Evolutionary conservation across 768 basidiomycete species (phyloP), one percentile per base, ranked within the genome.

Genomic region (Obba rivulosa): DNA sequence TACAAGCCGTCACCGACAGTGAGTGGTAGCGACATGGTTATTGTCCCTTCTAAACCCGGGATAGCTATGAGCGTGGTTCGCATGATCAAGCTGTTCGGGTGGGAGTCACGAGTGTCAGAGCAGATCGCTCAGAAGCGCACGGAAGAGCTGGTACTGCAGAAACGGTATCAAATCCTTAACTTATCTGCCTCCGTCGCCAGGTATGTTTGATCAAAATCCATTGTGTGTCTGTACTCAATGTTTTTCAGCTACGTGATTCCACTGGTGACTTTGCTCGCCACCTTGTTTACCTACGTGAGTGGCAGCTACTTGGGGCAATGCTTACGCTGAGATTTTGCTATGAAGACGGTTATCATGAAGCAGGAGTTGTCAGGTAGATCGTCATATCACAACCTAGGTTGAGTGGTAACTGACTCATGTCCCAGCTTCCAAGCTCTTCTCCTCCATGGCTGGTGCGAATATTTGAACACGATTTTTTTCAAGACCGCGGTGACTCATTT

Each of bases 111-210:
- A 45, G 76, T 85, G 57, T 67, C 75, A 25, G 64, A 73, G 14
- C 71, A 71, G 43, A 68, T 89, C 28, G 66, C 73, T 18, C 71
- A 71, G 22, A 79, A 79, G 57, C 76, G 87, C 46, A 76, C 81
- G 41, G 75, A 75, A 9, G 87, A 91, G 62, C 64, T 91, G 13
- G 50, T 56, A 8, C 74, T 73, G 62, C 67, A 82, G 34, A 75
- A 75, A 69, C 76, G 75, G 23, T 73, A 43, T 28, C 74, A 80
- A 59, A 56, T 83, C 20, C 65, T 79, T 13, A 70, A 73, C 31
- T 56, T 85, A 18, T 55, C 75, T 53, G 74, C 72, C 57, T 67
- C 54, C 34, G 65, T 66, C 43, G 39, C 73, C 40, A 77, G 75
- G 76, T 78, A n/a, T n/a, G n/a, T n/a, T n/a, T n/a, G n/a, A n/a